Evolutionary conservation across 805 yeast species (phyloP), one percentile per base, ranked within the genome.

Genomic region (Ogataea corticis): DNA sequence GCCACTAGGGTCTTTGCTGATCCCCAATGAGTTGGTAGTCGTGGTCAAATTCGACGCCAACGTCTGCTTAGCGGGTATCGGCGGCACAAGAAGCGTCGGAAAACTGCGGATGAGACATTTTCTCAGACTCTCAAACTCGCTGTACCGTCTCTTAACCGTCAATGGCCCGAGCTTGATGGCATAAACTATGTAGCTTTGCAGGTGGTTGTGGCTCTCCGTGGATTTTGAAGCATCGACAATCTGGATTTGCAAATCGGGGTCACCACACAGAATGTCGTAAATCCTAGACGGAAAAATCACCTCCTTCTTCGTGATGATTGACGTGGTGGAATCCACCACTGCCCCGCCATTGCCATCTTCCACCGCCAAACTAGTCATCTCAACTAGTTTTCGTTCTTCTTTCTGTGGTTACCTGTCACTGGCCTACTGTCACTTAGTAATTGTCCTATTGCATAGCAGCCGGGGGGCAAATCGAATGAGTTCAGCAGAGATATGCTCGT

Each of bases 41-140:
- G 62, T 51, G 11, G 62, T 55, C 19, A 66, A 50, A 44, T 61
- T 66, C 3, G 71, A 65, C 11, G 58, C 59, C 52, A 86, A 62
- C 13, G 87, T 74, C 62, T 86, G 92, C 62, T 87, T 87, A 63
- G 83, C 86, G 0, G 99, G 99, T 9, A 94, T 92, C 1, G 98
- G 97, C 6, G 99, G 99, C 4, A 94, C 80, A 3, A 94, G 77
- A 3, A 82, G 62, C 3, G 94, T 80, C 3, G 99, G 97, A 52
- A 85, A 85, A 31, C 87, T 67, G 54, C 84, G 81, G 3, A 82
- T 71, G 17, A 94, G 70, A 4, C 85, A 76, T 33, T 80, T 83
- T 49, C 97, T 73, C 36, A 94, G 72, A 40, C 87, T 80, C 58
- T 88, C 97, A 62, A 94, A 94, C 62, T 94, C 99, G 28, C 96